A percentile compares a stretch with the other conserved stretches of the same genome.
These are phyloP conservation scores for Colletotrichum tropicale DNA, from an alignment of 2,329 filamentous ascomycete genomes.

Conservation along the genomic window DNA sequence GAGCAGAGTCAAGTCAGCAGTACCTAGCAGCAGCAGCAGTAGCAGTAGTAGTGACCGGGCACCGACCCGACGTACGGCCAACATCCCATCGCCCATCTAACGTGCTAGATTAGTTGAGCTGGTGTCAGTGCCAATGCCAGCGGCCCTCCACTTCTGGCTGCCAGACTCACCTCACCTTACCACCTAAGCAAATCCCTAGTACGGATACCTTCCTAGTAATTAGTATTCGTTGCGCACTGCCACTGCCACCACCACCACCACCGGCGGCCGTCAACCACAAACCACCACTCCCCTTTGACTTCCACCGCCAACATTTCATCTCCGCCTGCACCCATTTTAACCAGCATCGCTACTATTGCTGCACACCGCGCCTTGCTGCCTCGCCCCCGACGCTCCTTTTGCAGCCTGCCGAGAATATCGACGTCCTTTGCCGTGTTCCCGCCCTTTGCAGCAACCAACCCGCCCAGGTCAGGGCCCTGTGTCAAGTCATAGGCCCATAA, in stretches of 20 bases:
- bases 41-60: neutral
- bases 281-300: neutral
- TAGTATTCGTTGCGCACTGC: neutral
- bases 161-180: neutral
- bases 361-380: neutral
- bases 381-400: constrained; percentile 8
- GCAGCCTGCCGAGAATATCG: neutral
- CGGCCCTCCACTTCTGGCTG: neutral
- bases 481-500: constrained; percentile 17
- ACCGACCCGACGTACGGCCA: neutral
- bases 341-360: constrained; percentile 8
- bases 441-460: neutral
- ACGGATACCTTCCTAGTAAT: neutral
- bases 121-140: neutral
- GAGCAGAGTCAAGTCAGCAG: neutral
- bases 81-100: neutral
- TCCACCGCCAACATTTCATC: constrained; percentile 9
- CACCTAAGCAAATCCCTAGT: neutral
- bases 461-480: constrained; percentile 12
- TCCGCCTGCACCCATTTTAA: neutral
- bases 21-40: neutral
- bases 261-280: neutral
- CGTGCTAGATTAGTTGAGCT: neutral
- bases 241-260: neutral
- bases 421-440: neutral